Percentiles rank a stretch among this genome's conserved stretches.
These are phyloP conservation scores for Scortechinia acanthostroma DNA, from an alignment of 2,329 filamentous ascomycete genomes.

Conservation along the genomic window DNA sequence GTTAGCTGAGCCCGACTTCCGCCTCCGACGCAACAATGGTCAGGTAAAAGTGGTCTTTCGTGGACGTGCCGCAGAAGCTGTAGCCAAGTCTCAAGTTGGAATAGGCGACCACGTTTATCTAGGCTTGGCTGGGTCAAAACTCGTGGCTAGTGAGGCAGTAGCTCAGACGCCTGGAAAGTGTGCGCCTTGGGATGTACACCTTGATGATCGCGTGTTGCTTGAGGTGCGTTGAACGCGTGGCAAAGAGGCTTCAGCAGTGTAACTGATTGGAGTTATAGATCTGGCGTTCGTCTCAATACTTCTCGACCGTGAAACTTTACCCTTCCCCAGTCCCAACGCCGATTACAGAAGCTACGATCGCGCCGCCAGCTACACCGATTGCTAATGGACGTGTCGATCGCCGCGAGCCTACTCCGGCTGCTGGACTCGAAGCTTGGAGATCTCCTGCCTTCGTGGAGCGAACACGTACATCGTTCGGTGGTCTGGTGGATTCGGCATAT, in stretches of 20 bases:
- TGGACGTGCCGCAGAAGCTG: neutral
- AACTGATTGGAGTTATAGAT: no score
- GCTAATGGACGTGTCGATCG: no score
- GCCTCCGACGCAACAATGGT: neutral
- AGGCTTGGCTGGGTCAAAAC: neutral
- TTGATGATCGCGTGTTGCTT: neutral
- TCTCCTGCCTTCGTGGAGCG: neutral
- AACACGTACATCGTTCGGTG: neutral
- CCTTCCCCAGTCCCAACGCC: neutral
- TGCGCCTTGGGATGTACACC: conserved; percentile 1
- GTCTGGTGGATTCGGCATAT: neutral
- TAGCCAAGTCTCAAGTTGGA: neutral
- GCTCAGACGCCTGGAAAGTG: neutral
- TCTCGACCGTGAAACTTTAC: neutral
- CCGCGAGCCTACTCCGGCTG: neutral
- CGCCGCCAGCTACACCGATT: neutral
- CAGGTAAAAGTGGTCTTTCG: conserved; percentile 1
- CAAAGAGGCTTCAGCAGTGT: no score
- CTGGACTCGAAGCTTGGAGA: neutral
- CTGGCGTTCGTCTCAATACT: neutral
- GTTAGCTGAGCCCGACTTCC: neutral
- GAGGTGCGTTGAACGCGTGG: no score
- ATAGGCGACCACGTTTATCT: neutral
- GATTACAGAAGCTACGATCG: neutral
- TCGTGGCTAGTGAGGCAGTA: neutral